Evolutionary conservation across 73 alveolate species (phyloP), one percentile per base, ranked within the genome.

Genomic region (Strombidium stylifer): DNA sequence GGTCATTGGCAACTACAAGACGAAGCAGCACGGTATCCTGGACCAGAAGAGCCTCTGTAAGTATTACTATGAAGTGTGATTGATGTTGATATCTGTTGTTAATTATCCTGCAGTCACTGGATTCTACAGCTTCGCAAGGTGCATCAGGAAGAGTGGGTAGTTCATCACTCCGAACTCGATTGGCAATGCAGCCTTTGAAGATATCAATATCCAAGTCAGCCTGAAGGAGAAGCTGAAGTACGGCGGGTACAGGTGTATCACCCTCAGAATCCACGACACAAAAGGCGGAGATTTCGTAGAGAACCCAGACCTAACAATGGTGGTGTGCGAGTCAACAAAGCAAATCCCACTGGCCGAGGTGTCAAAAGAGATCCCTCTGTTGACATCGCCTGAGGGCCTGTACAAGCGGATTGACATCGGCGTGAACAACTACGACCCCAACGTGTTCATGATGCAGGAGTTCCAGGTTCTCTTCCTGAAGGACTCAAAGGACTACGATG

Each of bases 261-360:
- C 62, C 10, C 35, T 60, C 39, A 60, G 41, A 28, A 49, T 49
- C 44, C 41, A 10, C 24, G 75, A 60, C 27, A 41, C 59, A 12
- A 60, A 37, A 27, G 75, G 75, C 1, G 75, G 75, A 7, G 75
- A 60, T 42, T 60, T 60, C 26, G 47, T 60, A 7, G 75, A 60
- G 44, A 60, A 60, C 19, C 52, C 42, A 3, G 59, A 60, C 5
- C 50, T 60, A 19, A 39, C 75, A 24, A 50, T 60, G 39, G 15
- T 60, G 2, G 75, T 60, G 12, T 26, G 19, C 3, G 59, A 41
- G 30, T 11, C 7, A 18, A 39, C 36, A 19, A 24, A 44, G 14
- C 36, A 60, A 14, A 60, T 25, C 15, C 19, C 41, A 2, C 61
- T 60, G 19, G 28, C 75, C 11, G 75, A 60, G 44, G 41, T 60